Conservation (phyloP, 495 filamentous ascomycete genomes). For the Hypomontagnella monticulosa region DNA sequence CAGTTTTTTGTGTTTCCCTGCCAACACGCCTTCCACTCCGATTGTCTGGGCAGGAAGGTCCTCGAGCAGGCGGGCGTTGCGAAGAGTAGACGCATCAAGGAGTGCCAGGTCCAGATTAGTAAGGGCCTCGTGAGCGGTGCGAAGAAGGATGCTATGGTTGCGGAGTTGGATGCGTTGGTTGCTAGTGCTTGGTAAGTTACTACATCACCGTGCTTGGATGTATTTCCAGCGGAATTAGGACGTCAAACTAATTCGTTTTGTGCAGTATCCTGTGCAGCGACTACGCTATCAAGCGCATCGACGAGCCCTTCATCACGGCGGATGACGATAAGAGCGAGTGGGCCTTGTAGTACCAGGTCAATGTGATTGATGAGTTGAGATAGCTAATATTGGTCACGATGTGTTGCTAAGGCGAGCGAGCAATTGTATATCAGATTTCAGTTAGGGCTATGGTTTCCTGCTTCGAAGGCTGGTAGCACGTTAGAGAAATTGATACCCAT, state of each 20-base stretch:
- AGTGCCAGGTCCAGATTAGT: conserved; percentile 82
- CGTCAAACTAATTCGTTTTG: too few species aligned
- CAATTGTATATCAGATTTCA: conserved; percentile 29
- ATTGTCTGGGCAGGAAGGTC: conserved; percentile 86
- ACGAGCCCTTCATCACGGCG: conserved; percentile 84
- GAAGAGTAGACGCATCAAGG: conserved; percentile 81
- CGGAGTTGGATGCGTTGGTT: conserved; percentile 87
- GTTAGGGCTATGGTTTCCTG: neutral
- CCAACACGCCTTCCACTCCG: conserved; percentile 96
- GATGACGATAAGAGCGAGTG: conserved; percentile 82
- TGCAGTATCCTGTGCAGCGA: conserved; percentile 93
- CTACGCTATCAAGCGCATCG: conserved; percentile 89
- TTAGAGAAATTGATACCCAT: conserved; percentile 43
- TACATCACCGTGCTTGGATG: too few species aligned
- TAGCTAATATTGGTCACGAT: neutral
- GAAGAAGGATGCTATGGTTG: conserved; percentile 82
- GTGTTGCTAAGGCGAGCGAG: conserved; percentile 1
- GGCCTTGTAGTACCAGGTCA: conserved; percentile 67
- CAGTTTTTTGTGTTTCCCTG: conserved; percentile 99
- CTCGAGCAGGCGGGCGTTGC: conserved; percentile 76
- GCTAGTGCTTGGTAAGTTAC: conserved; percentile 80
- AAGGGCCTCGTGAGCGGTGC: conserved; percentile 70
- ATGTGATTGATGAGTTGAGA: neutral
- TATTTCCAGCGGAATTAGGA: too few species aligned
- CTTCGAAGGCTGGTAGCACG: conserved; percentile 17